phyloP scores from a whole-genome alignment of 2,329 filamentous ascomycete genomes.

The Dryadomyces sulphureus region DNA sequence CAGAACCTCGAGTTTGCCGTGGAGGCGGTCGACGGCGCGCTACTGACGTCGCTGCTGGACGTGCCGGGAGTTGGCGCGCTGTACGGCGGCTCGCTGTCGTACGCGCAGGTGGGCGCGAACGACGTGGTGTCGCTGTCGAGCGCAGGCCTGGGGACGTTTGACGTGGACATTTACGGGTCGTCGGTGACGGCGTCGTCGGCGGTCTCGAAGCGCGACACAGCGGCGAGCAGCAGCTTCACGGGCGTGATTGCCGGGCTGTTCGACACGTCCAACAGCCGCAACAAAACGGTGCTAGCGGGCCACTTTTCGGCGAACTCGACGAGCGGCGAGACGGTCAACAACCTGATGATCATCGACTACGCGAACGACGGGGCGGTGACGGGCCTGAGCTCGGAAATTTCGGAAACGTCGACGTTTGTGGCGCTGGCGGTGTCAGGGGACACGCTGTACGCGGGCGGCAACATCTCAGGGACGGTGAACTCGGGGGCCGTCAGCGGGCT shows the following conservation, averaged over 20 bases:
- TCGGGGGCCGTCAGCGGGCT: constrained; percentile 54
- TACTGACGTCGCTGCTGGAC: constrained; percentile 55
- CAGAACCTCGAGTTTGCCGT: constrained; percentile 55
- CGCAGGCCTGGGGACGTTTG: constrained; percentile 37
- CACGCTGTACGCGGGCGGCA: constrained; percentile 69
- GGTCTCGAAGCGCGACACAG: constrained; percentile 30
- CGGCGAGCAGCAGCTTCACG: constrained; percentile 26
- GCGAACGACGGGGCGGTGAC: constrained; percentile 50
- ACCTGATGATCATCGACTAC: constrained; percentile 70
- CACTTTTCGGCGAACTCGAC: constrained; percentile 61
- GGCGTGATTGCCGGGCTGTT: constrained; percentile 71
- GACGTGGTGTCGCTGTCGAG: constrained; percentile 54
- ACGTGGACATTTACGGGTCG: constrained; percentile 37
- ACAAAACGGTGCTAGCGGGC: constrained; percentile 77
- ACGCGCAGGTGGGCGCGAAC: constrained; percentile 56
- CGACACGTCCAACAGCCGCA: constrained; percentile 48
- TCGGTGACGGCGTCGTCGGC: constrained; percentile 18
- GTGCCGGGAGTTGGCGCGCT: constrained; percentile 49
- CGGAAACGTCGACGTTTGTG: constrained; percentile 59
- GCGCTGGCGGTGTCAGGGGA: constrained; percentile 53
- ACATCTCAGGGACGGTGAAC: constrained; percentile 55
- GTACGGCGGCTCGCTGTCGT: constrained; percentile 71
- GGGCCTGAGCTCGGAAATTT: constrained; percentile 53
- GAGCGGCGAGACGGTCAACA: constrained; percentile 59
- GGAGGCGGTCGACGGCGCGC: constrained; percentile 53